These are phyloP conservation scores for Isoetes taiwanensis DNA, from an alignment of 75 land plant genomes.

Conservation along the genomic window DNA sequence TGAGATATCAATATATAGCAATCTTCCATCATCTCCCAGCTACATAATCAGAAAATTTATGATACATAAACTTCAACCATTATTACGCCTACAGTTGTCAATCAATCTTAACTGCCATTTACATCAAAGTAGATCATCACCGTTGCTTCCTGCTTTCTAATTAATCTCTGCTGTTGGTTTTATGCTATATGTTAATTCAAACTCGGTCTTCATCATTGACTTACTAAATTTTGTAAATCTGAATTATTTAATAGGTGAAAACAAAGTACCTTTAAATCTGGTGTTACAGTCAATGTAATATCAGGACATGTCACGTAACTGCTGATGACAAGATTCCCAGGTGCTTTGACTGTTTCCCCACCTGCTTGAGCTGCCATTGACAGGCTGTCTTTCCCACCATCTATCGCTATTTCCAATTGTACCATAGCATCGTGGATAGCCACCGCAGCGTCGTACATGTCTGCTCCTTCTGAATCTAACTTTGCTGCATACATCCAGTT, in stretches of 20 bases:
- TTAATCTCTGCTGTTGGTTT: too few relatives aligned
- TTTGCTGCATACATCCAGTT: slow-evolving; percentile 99
- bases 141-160: too few relatives aligned
- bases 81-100: too few relatives aligned
- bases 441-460: slow-evolving; percentile 90
- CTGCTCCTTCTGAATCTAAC: slow-evolving; percentile 91
- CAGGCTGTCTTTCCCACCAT: slow-evolving; percentile 96
- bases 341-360: slow-evolving; percentile 89
- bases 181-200: too few relatives aligned
- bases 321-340: slow-evolving; percentile 87
- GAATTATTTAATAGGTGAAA: too few relatives aligned
- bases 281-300: slow-evolving; percentile 84
- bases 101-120: too few relatives aligned
- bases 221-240: too few relatives aligned
- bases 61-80: too few relatives aligned
- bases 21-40: slow-evolving; percentile 70
- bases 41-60: slow-evolving; percentile 14
- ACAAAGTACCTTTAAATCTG: slow-evolving; percentile 71
- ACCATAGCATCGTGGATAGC: slow-evolving; percentile 85
- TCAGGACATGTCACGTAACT: slow-evolving; percentile 92
- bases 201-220: too few relatives aligned
- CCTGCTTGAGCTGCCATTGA: slow-evolving; percentile 93
- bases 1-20: slow-evolving; percentile 77
- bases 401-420: slow-evolving; percentile 82
- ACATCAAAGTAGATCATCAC: too few relatives aligned